phyloP scores from a whole-genome alignment of 257 asterid genomes.

The Ocimum tenuiflorum region DNA sequence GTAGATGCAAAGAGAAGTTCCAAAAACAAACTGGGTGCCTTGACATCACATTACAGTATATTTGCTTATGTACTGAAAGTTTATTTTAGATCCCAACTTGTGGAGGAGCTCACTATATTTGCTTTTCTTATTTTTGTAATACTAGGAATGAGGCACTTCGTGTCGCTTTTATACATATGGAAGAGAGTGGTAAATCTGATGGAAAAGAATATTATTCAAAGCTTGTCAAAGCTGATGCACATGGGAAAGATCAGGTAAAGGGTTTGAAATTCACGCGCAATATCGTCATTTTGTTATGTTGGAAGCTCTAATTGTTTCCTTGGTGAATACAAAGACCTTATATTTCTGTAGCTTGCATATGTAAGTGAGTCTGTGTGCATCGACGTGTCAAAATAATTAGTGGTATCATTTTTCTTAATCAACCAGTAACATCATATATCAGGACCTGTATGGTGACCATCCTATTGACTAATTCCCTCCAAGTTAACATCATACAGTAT shows the following conservation, averaged over 20 bases:
- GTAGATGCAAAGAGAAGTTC: background rate
- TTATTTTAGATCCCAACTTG: background rate
- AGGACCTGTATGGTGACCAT: background rate
- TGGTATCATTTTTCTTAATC: background rate
- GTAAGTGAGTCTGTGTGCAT: background rate
- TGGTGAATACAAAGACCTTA: background rate
- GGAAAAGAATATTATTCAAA: conserved; percentile 85
- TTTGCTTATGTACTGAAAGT: background rate
- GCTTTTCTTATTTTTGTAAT: conserved; percentile 2
- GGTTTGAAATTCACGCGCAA: conserved; percentile 7
- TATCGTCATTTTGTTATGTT: conserved; percentile 2
- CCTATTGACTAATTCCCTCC: background rate
- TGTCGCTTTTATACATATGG: conserved; percentile 90
- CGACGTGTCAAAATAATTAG: background rate
- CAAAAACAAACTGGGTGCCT: background rate
- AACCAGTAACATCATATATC: background rate
- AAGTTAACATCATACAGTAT: too few species aligned
- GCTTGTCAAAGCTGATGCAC: conserved; percentile 88
- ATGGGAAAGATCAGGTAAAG: conserved; percentile 92
- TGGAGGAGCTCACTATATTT: conserved; percentile 16
- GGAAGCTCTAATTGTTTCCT: conserved; percentile 8
- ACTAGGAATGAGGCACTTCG: conserved; percentile 95
- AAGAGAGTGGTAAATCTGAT: conserved; percentile 55
- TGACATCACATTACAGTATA: conserved; percentile 8
- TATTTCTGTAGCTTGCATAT: conserved; percentile 1